Conservation (phyloP, 805 yeast genomes). For the Nakazawaea holstii region DNA sequence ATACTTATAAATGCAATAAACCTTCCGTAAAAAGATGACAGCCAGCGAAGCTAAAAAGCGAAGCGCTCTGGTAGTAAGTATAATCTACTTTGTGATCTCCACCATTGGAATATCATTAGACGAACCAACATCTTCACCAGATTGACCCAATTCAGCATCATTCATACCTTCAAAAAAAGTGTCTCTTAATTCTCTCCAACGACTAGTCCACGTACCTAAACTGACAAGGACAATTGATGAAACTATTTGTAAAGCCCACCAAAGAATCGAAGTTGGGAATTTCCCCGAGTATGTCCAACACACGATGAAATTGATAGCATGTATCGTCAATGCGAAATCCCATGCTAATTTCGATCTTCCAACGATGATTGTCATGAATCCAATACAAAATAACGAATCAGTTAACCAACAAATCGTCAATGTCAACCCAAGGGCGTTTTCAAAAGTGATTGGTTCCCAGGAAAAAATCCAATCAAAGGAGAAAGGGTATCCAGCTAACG, state of each 20-base stretch:
- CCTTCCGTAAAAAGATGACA: too few species aligned
- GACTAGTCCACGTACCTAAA: constrained; percentile 82
- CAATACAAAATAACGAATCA: constrained; percentile 76
- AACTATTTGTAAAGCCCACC: constrained; percentile 79
- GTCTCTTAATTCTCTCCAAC: constrained; percentile 87
- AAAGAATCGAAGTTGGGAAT: constrained; percentile 65
- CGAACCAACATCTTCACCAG: background rate
- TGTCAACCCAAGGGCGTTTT: constrained; percentile 77
- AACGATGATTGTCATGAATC: constrained; percentile 80
- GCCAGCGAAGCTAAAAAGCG: too few species aligned
- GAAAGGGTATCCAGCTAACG: constrained; percentile 68
- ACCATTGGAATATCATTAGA: background rate
- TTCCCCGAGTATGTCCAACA: constrained; percentile 60
- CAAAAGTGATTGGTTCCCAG: constrained; percentile 69
- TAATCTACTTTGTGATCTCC: background rate
- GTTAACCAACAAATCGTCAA: constrained; percentile 74
- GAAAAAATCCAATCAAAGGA: constrained; percentile 68
- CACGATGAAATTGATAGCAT: constrained; percentile 68
- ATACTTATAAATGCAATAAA: too few species aligned
- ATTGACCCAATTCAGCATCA: constrained; percentile 47
- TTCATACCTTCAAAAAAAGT: constrained; percentile 84
- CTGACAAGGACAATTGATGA: constrained; percentile 68
- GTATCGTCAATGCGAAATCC: constrained; percentile 95
- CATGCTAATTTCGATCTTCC: constrained; percentile 92
- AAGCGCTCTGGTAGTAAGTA: too few species aligned